These are phyloP conservation scores for Monosporozyma yasuniensis DNA, from an alignment of 805 yeast genomes.

Conservation along the genomic window DNA sequence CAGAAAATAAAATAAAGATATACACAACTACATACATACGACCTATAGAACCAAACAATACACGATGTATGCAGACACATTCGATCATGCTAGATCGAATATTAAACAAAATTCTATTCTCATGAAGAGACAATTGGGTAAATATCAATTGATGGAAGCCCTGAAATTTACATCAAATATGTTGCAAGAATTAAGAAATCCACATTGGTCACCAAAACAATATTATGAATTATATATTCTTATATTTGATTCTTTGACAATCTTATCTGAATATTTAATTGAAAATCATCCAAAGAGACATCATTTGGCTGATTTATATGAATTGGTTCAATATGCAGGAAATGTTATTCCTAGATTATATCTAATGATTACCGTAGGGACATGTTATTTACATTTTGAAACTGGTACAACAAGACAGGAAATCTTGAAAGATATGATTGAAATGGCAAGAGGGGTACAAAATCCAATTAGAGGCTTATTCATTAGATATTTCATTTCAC, in stretches of 20 bases:
- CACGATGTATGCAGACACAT: conserved; percentile 23
- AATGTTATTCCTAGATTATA: conserved; percentile 87
- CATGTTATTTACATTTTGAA: conserved; percentile 69
- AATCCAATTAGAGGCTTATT: conserved; percentile 90
- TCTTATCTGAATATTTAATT: conserved; percentile 53
- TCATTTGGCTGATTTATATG: conserved; percentile 78
- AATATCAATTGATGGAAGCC: conserved; percentile 73
- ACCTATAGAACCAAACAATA: background rate
- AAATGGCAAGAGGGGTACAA: conserved; percentile 95
- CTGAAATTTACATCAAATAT: conserved; percentile 77
- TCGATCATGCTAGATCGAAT: conserved; percentile 21
- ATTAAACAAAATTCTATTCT: conserved; percentile 63
- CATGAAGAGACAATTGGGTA: conserved; percentile 68
- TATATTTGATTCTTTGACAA: conserved; percentile 72
- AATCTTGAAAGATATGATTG: conserved; percentile 90
- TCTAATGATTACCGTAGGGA: conserved; percentile 91
- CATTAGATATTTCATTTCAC: conserved; percentile 79
- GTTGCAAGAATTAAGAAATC: conserved; percentile 72
- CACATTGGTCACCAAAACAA: conserved; percentile 70
- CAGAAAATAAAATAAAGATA: too few relatives aligned
- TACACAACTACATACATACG: background rate
- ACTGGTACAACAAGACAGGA: conserved; percentile 64
- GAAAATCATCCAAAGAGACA: conserved; percentile 63
- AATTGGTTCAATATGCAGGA: conserved; percentile 90
- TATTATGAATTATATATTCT: conserved; percentile 86